Conservation (phyloP, 805 yeast species). For the Pichia manshurica region DNA sequence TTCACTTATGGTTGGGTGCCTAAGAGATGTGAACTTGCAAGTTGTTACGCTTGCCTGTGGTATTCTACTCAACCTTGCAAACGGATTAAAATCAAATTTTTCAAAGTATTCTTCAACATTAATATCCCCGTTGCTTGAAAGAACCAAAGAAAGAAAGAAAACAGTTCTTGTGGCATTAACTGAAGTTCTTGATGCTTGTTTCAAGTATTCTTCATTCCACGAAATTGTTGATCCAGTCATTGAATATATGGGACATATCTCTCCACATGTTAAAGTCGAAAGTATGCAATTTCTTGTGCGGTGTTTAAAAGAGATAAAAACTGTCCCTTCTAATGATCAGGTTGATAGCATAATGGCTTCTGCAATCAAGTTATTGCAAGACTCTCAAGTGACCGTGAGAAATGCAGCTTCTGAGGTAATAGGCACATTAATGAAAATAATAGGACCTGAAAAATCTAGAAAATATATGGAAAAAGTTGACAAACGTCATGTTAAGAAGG, state of each 20-base stretch:
- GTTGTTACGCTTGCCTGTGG: constrained; percentile 78
- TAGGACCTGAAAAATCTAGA: constrained; percentile 65
- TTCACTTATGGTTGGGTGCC: constrained; percentile 58
- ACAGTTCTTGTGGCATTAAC: constrained; percentile 69
- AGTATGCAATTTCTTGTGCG: constrained; percentile 59
- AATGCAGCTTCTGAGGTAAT: constrained; percentile 69
- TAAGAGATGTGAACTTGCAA: constrained; percentile 85
- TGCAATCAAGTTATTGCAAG: constrained; percentile 62
- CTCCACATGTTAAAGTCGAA: constrained; percentile 76
- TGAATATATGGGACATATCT: constrained; percentile 62
- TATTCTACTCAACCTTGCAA: constrained; percentile 53
- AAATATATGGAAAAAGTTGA: constrained; percentile 65
- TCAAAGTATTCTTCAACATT: constrained; percentile 47
- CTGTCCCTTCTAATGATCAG: constrained; percentile 47
- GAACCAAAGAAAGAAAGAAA: constrained; percentile 84
- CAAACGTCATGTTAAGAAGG: constrained; percentile 58
- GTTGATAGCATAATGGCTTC: constrained; percentile 51
- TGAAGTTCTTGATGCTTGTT: constrained; percentile 60
- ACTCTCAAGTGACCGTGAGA: constrained; percentile 81
- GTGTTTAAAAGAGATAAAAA: constrained; percentile 48
- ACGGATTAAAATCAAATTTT: constrained; percentile 58
- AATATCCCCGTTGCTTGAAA: constrained; percentile 61
- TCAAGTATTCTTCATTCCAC: constrained; percentile 41
- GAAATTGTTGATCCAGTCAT: constrained; percentile 58
- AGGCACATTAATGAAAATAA: constrained; percentile 78